These are phyloP conservation scores for Hortiboletus rubellus DNA, from an alignment of 1,284 basidiomycete species.

Conservation along the genomic window DNA sequence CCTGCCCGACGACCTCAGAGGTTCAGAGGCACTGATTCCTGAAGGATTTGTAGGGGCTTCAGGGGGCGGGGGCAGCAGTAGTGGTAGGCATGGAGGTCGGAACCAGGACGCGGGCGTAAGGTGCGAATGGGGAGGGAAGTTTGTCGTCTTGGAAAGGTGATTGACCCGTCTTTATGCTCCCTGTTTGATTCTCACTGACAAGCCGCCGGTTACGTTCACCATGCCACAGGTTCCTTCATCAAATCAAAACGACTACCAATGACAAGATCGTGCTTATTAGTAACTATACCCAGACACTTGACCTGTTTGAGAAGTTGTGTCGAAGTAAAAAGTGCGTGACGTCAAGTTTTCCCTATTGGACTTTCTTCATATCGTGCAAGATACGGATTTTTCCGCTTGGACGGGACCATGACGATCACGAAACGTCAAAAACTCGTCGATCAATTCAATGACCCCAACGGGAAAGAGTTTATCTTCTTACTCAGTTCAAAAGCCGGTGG, in stretches of 20 bases:
- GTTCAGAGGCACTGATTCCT: constrained; percentile 83
- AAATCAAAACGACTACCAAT: constrained; percentile 76
- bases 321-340: constrained; percentile 72
- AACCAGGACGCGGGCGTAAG: constrained; percentile 55
- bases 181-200: background rate
- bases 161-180: constrained; percentile 10
- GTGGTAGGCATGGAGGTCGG: constrained; percentile 42
- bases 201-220: background rate
- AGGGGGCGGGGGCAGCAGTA: constrained; percentile 21
- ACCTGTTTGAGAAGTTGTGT: constrained; percentile 89
- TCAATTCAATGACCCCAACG: constrained; percentile 94
- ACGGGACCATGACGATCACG: constrained; percentile 90
- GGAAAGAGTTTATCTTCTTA: constrained; percentile 95
- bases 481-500: constrained; percentile 97
- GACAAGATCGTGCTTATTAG: constrained; percentile 99
- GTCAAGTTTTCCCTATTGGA: background rate
- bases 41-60: constrained; percentile 73
- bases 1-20: constrained; percentile 83
- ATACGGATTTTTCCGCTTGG: constrained; percentile 91
- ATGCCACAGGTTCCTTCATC: constrained; percentile 74
- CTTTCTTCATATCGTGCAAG: constrained; percentile 42
- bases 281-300: constrained; percentile 97
- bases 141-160: constrained; percentile 90
- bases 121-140: constrained; percentile 88
- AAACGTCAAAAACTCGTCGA: constrained; percentile 98